phyloP scores from a whole-genome alignment of 2,329 filamentous ascomycete species.

The Magnaporthiopsis poae region DNA sequence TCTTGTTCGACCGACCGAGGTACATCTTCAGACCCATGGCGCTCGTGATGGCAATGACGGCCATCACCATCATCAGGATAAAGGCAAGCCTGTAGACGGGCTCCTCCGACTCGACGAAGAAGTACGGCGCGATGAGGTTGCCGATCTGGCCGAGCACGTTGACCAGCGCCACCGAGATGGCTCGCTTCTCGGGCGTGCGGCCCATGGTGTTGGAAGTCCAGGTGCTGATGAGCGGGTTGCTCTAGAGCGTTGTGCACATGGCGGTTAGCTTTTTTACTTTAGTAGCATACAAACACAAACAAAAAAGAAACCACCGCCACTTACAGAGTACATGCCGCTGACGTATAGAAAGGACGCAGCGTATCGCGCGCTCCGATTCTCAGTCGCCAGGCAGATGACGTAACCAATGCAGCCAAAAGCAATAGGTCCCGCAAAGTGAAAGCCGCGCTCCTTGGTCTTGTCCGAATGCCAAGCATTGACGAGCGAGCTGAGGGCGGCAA shows the following conservation, averaged over 20 bases:
- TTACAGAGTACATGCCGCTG: conserved; percentile 1
- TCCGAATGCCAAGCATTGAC: conserved; percentile 1
- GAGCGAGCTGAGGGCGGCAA: conserved; percentile 21
- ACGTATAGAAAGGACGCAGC: conserved; percentile 3
- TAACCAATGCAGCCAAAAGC: conserved; percentile 1
- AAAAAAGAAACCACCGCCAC: background rate
- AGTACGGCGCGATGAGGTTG: conserved; percentile 2
- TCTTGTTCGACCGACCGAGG: background rate
- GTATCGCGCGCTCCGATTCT: background rate
- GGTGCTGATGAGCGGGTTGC: conserved; percentile 5
- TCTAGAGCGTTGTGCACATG: background rate
- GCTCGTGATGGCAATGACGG: background rate
- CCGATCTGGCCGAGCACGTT: conserved; percentile 2
- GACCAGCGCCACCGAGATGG: conserved; percentile 2
- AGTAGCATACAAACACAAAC: too few relatives aligned
- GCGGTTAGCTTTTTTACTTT: background rate
- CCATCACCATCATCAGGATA: conserved; percentile 2
- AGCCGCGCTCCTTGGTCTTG: conserved; percentile 2
- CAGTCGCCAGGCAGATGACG: conserved; percentile 1
- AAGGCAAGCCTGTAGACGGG: conserved; percentile 3
- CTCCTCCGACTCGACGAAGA: conserved; percentile 5
- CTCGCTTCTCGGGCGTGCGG: conserved; percentile 5
- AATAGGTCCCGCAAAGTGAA: background rate
- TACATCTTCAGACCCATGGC: conserved; percentile 1
- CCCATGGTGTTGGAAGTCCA: conserved; percentile 3